phyloP scores from a whole-genome alignment of 2,329 filamentous ascomycete genomes.

The Curvularia hawaiiensis region DNA sequence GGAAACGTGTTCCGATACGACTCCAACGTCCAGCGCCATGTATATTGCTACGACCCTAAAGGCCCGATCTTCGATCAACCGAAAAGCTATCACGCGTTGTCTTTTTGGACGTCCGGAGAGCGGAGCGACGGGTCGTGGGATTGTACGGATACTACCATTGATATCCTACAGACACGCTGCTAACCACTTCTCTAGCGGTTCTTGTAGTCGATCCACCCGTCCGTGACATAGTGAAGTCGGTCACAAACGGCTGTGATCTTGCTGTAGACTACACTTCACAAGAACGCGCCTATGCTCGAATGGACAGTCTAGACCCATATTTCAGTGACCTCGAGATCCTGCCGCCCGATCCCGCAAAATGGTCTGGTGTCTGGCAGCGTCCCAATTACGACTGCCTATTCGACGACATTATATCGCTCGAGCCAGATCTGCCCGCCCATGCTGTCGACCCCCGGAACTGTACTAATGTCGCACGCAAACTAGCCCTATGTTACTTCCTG shows the following conservation, averaged over 20 bases:
- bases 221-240: background rate
- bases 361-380: background rate
- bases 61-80: constrained; percentile 14
- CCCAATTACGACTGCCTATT: constrained; percentile 1
- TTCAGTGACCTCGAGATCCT: constrained; percentile 1
- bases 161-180: background rate
- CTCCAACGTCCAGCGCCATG: constrained; percentile 14
- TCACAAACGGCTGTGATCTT: background rate
- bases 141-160: background rate
- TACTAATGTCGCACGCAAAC: constrained; percentile 6
- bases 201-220: constrained; percentile 4
- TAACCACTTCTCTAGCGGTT: background rate
- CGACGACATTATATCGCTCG: constrained; percentile 3
- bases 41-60: constrained; percentile 10
- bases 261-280: background rate
- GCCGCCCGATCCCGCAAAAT: background rate
- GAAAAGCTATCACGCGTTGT: constrained; percentile 14
- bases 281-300: constrained; percentile 4
- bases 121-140: constrained; percentile 12
- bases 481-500: constrained; percentile 4
- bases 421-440: background rate
- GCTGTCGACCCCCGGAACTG: background rate
- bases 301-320: constrained; percentile 5
- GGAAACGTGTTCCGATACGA: constrained; percentile 6
- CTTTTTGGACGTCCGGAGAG: constrained; percentile 12